Evolutionary conservation across 2,329 filamentous ascomycete species (phyloP).

Genomic region (Colletotrichum truncatum): DNA sequence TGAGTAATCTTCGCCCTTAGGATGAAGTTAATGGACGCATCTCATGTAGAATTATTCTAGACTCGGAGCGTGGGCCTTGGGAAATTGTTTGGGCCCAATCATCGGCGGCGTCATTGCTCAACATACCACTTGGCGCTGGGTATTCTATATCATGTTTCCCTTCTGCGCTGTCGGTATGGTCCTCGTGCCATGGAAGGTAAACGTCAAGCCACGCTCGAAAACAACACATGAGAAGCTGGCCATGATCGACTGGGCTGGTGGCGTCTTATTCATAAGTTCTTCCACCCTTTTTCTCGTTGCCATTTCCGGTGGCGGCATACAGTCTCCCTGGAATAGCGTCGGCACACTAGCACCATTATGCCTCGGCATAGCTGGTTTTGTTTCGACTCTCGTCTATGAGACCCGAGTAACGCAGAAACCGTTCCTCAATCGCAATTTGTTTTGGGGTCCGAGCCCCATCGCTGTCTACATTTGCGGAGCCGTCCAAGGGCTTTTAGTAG

Average conservation of each 20-base stretch:
- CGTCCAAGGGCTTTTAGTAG: neutral
- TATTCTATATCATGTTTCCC: conserved; percentile 57
- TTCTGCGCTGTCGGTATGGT: conserved; percentile 47
- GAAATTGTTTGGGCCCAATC: conserved; percentile 48
- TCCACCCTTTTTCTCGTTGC: neutral
- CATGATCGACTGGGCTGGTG: conserved; percentile 4
- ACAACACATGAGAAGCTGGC: neutral
- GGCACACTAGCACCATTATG: neutral
- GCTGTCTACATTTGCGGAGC: neutral
- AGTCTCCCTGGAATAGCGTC: neutral
- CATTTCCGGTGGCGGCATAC: neutral
- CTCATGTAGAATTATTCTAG: too few species aligned
- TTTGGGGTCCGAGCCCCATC: too few species aligned
- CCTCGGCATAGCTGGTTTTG: neutral
- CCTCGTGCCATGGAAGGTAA: neutral
- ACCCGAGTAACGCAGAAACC: neutral
- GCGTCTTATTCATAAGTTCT: neutral
- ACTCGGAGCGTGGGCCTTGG: conserved; percentile 47
- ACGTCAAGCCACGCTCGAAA: neutral
- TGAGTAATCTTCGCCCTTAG: conserved; percentile 32
- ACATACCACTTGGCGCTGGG: conserved; percentile 51
- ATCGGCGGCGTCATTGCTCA: conserved; percentile 45
- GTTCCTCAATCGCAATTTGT: neutral
- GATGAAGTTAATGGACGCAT: too few species aligned
- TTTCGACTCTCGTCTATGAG: neutral